Base-by-base conservation (phyloP, 169 alveolate species). In the Ophryocystis elektroscirrha region DNA sequence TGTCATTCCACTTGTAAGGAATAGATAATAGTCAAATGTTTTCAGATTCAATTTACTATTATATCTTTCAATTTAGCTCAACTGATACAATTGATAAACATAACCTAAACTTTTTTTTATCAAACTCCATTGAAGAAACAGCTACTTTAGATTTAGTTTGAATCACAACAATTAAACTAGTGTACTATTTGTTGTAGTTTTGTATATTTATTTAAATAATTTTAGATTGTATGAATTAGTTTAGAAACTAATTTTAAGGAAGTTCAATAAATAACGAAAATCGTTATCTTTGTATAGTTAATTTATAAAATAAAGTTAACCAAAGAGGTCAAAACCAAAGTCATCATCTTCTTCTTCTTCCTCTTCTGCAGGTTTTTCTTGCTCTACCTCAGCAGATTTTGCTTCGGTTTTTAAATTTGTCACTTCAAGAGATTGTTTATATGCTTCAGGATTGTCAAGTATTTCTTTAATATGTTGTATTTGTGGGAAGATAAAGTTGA, bases 311-410 rank as follows among this genome's bases (percentile, higher is more conserved):
- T 2, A 4, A 7, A 25, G 2, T 45, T 67, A 81, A 56, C 76
- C 91, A 60, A 81, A 81, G 51, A 81, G 78, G 16, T 82, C 75
- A 71, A 81, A 81, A 16, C 96, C 98, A 81, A 85, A 68, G 61
- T 78, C 95, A 16, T 75, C 87, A 15, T 75, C 87, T 39, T 81
- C 96, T 48, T 85, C 96, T 51, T 91, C 96, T 57, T 82, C 94
- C 44, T 73, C 94, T 32, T 71, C 85, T 53, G 65, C 87, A 35
- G 57, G 84, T 45, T 68, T 70, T 19, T 72, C 83, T 36, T 71
- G 53, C 4, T 65, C 80, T 36, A 59, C 73, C 24, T 73, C 71
- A 20, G 76, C 73, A 19, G 74, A 61, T 18, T 71, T 57, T 1
- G 81, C 66, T 19, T 73, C 63, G 15, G 83, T 73, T 9, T 81